phyloP scores from a whole-genome alignment of 1,284 basidiomycete species.

The Pyrrhoderma noxium region DNA sequence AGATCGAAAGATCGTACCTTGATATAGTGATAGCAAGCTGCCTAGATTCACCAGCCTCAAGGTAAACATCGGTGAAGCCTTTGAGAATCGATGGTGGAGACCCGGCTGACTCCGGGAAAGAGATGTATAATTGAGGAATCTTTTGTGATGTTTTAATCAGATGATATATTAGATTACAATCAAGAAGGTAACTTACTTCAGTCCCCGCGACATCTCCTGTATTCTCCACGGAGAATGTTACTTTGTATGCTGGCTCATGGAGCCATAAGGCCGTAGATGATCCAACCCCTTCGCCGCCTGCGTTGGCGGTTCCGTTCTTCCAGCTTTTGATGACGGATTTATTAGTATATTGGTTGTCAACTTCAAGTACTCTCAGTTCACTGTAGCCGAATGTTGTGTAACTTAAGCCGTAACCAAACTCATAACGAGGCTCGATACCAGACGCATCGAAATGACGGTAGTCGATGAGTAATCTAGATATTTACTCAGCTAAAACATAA shows the following conservation, averaged over 20 bases:
- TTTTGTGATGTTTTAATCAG: conserved; percentile 21
- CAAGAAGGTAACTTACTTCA: conserved; percentile 26
- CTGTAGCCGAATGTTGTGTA: conserved; percentile 76
- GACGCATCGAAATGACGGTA: conserved; percentile 20
- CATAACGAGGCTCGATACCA: conserved; percentile 55
- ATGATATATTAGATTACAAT: no score
- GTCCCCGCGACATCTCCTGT: conserved; percentile 29
- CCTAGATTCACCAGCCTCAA: conserved; percentile 40
- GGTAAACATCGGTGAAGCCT: conserved; percentile 53
- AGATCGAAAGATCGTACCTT: conserved; percentile 57
- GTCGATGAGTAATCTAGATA: conserved; percentile 12
- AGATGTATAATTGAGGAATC: conserved; percentile 61
- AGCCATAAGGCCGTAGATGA: conserved; percentile 22
- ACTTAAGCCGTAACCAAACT: conserved; percentile 80
- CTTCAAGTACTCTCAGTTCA: conserved; percentile 33
- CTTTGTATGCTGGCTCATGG: conserved; percentile 27
- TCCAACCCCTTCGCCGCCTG: not conserved
- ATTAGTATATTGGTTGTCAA: conserved; percentile 25
- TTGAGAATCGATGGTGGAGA: conserved; percentile 57
- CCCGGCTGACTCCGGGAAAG: conserved; percentile 46
- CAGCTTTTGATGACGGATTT: conserved; percentile 25
- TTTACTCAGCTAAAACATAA: conserved; percentile 9
- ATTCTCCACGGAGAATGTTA: conserved; percentile 30
- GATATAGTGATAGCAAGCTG: conserved; percentile 49
- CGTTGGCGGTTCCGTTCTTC: conserved; percentile 25